Evolutionary conservation across 805 yeast species (phyloP), one percentile per base, ranked within the genome.

Genomic region (Kazachstania taianensis): DNA sequence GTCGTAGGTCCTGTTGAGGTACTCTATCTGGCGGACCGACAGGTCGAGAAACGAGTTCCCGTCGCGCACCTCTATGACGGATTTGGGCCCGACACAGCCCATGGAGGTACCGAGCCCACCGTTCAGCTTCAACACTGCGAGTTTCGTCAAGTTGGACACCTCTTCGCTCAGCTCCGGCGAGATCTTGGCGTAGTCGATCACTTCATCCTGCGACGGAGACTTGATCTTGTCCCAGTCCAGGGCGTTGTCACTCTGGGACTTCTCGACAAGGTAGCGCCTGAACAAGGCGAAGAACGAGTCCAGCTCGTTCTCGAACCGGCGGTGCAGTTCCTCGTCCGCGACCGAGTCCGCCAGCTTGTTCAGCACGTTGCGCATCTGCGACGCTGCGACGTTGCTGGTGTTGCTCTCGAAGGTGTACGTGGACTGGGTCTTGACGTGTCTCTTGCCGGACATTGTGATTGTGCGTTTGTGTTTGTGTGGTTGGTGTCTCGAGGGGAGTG

Each of bases 51-150:
- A 92, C 28, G 96, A 82, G 72, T 92, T 94, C 42, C 97, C 97
- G 52, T 92, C 98, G 63, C 98, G 82, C 33, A 92, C 98, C 68
- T 92, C 98, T 58, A 92, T 92, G 47, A 92, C 94, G 19, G 95
- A 83, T 39, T 47, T 47, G 45, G 98, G 98, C 40, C 98, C 98
- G 43, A 92, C 96, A 68, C 98, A 92, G 40, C 98, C 98, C 98
- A 92, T 92, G 7, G 97, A 89, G 15, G 98, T 92, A 57, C 98
- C 98, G 50, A 92, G 72, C 29, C 98, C 98, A 70, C 98, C 98
- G 59, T 92, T 92, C 60, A 92, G 73, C 67, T 92, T 92, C 62
- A 92, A 72, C 28, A 92, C 98, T 7, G 96, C 97, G 59, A 92
- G 73, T 62, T 87, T 87, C 49, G 76, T 63, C 53, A 92, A 70